Evolutionary conservation across 73 alveolate species (phyloP), one percentile per base, ranked within the genome.

Genomic region (Paramecium tetraurelia): DNA sequence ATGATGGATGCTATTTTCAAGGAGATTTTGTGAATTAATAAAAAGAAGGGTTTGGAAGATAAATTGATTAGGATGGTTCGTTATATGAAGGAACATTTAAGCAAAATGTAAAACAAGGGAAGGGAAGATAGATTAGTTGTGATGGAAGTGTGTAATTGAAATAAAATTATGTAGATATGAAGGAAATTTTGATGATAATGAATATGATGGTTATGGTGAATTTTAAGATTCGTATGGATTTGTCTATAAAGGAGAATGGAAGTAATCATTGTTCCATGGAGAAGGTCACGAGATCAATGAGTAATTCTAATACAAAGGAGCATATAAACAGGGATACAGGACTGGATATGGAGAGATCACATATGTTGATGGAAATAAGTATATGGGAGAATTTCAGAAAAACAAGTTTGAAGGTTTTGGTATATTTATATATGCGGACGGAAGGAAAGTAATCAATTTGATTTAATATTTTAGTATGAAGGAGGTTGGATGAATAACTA

Each of bases 281-380:
- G 83, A 84, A 36, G 97, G 96, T 24, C 50, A 16, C 33, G 97
- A 94, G 58, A 93, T 20, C 24, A 92, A 92, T 38, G 95, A 93
- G 75, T 95, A 94, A 29, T 85, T 92, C 38, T 69, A 24, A 24
- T 94, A 58, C 59, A 71, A 68, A 84, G 97, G 96, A 20, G 40
- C 18, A 2, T 94, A 83, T 93, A 68, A 36, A 57, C 31, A 48
- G 22, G 97, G 97, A 33, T n/a, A 92, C 24, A 86, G 93, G 58
- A 31, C 48, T 69, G 97, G 97, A 24, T 83, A 29, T 44, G 97
- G 97, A 33, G 86, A 86, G 35, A 59, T 93, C n/a, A 14, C 16
- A 5, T 94, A 93, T 95, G 80, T 75, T 3, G 92, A 94, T 93
- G 97, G 97, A 12, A 48, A 24, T 40, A 68, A 58, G 88, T 96